Base-by-base conservation (phyloP, 2,329 filamentous ascomycete genomes). In the Fusarium duplospermum region DNA sequence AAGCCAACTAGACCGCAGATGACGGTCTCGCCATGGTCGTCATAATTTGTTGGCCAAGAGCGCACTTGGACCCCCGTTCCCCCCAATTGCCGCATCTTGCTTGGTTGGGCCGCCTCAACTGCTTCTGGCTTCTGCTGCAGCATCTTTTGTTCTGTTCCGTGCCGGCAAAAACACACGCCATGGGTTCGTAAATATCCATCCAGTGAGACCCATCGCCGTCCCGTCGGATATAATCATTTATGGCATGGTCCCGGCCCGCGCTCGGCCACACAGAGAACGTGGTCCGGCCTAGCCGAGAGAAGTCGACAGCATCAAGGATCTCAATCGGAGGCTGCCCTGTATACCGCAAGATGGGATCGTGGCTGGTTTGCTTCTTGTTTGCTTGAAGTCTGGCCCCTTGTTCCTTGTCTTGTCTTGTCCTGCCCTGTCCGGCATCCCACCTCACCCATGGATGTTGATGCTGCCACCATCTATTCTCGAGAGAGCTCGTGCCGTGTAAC, bases 271-370 rank as follows among this genome's bases (percentile, higher is more conserved):
- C 71, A 73, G 64, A 52, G 27, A 62, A 62, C 45, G 45, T 62
- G 20, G 71, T 63, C 68, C 68, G 71, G 71, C 31, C 38, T 69
- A 72, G 71, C 71, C 71, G 71, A 64, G 62, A n/a, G 45, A 50
- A 27, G 45, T 50, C 40, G 14, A 24, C 42, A 47, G 42, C 22
- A 42, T 47, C 45, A 50, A 33, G 54, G 54, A 58, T 60, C 57
- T 60, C 56, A 38, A 27, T 50, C 42, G 42, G 42, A 47, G 45
- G 45, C 45, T 50, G 45, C 45, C 45, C 45, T 50, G 45, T 50
- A 42, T 50, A 50, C 45, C 47, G 24, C 8, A 65, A 56, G 47
- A 64, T 61, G 63, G 57, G 24, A 74, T 73, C 61, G 57, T 69
- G 71, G 58, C 61, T 65, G 36, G 57, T 45, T 31, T 24, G 36